These are phyloP conservation scores for Suillus clintonianus DNA, from an alignment of 768 basidiomycete genomes.

Conservation along the genomic window DNA sequence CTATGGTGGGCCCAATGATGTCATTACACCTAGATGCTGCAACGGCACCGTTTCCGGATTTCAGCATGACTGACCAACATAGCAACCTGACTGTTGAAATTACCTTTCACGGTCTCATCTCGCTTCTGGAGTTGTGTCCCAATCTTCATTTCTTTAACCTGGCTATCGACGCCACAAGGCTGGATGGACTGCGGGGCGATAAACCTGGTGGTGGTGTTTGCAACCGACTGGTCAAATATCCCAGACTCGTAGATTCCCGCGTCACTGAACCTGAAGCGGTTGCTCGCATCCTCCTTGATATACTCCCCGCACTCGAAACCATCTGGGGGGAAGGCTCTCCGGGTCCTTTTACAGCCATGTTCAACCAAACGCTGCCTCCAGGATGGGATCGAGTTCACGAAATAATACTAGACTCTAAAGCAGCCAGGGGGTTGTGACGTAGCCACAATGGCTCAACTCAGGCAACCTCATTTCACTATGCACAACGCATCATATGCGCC, in stretches of 20 bases:
- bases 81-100: neutral
- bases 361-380: neutral
- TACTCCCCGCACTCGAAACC: neutral
- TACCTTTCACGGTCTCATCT: conserved; percentile 8
- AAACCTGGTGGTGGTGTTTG: conserved; percentile 6
- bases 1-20: neutral
- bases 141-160: neutral
- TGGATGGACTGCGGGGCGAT: neutral
- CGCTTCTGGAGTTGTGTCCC: neutral
- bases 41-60: neutral
- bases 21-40: neutral
- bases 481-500: neutral
- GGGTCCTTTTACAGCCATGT: neutral
- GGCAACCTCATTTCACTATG: neutral
- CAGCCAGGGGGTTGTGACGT: neutral
- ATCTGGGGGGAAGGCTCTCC: neutral
- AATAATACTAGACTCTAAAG: neutral
- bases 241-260: neutral
- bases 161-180: conserved; percentile 3
- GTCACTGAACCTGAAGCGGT: neutral
- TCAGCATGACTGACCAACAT: too few relatives aligned
- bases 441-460: neutral
- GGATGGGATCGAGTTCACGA: neutral
- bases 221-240: conserved; percentile 2
- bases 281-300: conserved; percentile 4